Conservation (phyloP, 306 rosid species). For the Mimosa bimucronata region DNA sequence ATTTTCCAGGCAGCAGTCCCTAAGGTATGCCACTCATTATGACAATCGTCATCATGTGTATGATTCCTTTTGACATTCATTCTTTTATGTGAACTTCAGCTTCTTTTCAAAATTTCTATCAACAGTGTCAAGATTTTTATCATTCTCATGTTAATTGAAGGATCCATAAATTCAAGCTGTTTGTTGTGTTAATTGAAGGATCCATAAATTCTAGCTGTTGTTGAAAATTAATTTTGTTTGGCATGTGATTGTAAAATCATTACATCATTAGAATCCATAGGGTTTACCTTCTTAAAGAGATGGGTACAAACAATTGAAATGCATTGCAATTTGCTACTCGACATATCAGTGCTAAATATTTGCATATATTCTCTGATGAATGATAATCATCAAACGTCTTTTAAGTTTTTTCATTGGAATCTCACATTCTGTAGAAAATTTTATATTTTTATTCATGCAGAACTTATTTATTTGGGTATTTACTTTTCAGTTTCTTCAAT, state of each 20-base stretch:
- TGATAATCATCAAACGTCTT: slow-evolving; percentile 4
- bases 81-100: slow-evolving; percentile 19
- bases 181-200: slow-evolving; percentile 7
- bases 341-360: slow-evolving; percentile 24
- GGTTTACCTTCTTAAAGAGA: slow-evolving; percentile 22
- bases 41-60: slow-evolving; percentile 28
- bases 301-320: slow-evolving; percentile 23
- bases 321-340: slow-evolving; percentile 31
- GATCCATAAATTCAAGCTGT: slow-evolving; percentile 19
- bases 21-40: slow-evolving; percentile 60
- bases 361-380: slow-evolving; percentile 13
- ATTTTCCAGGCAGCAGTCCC: slow-evolving; percentile 99
- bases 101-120: slow-evolving; percentile 10
- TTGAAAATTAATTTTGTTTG: slow-evolving; percentile 13
- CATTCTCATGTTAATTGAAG: slow-evolving; percentile 11
- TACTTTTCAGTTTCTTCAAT: slow-evolving; percentile 83
- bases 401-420: slow-evolving; percentile 34
- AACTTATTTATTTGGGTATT: slow-evolving; percentile 48
- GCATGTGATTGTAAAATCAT: slow-evolving; percentile 17
- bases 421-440: slow-evolving; percentile 30
- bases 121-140: slow-evolving; percentile 12
- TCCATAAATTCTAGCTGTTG: slow-evolving; percentile 9
- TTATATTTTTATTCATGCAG: slow-evolving; percentile 30
- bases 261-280: background rate
- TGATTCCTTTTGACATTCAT: slow-evolving; percentile 24